These are phyloP conservation scores for Colletotrichum magnum DNA, from an alignment of 2,329 filamentous ascomycete species.

Conservation along the genomic window DNA sequence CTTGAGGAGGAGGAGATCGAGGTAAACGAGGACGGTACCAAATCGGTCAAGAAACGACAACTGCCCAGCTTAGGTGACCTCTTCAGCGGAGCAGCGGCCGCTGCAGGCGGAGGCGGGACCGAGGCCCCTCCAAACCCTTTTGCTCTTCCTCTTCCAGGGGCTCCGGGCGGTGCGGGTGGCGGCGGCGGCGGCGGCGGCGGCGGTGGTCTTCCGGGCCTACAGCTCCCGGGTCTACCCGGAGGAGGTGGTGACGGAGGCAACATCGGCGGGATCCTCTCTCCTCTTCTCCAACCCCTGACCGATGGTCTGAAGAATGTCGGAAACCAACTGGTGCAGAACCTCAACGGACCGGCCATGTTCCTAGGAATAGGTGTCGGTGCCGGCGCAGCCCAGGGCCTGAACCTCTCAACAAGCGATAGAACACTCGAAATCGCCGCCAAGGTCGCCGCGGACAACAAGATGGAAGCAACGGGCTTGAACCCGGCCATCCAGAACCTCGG, in stretches of 20 bases:
- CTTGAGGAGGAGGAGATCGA: neutral
- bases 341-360: constrained; percentile 42
- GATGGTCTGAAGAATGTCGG: constrained; percentile 39
- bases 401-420: constrained; percentile 39
- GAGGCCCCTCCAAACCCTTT: neutral
- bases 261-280: constrained; percentile 23
- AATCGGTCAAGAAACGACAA: constrained; percentile 21
- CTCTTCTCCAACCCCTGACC: constrained; percentile 33
- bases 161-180: neutral
- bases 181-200: constrained; percentile 3
- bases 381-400: constrained; percentile 45
- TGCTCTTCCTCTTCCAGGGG: constrained; percentile 11
- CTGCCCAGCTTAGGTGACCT: constrained; percentile 5
- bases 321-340: constrained; percentile 29
- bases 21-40: neutral
- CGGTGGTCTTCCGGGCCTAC: neutral
- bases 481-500: constrained; percentile 48
- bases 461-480: constrained; percentile 48
- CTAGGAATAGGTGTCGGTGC: constrained; percentile 46
- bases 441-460: constrained; percentile 47
- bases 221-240: constrained; percentile 9
- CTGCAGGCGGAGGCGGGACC: neutral
- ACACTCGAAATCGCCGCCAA: constrained; percentile 40
- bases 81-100: constrained; percentile 7
- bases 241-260: constrained; percentile 2